Base-by-base conservation (phyloP, 495 filamentous ascomycete genomes). In the Xeromyces bisporus region DNA sequence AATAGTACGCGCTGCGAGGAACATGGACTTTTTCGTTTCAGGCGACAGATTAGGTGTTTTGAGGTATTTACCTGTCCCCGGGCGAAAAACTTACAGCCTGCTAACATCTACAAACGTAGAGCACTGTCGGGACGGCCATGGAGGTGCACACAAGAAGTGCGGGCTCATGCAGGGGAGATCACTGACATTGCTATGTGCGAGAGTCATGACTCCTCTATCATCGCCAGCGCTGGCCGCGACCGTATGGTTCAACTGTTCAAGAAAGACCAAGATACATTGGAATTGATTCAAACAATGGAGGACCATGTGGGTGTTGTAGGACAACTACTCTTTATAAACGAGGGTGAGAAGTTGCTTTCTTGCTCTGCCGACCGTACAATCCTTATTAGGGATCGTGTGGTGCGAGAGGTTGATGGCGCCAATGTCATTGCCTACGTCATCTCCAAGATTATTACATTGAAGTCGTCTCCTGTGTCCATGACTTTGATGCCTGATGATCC, bases 231-330 rank as follows among this genome's bases (percentile, higher is more conserved):
- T 44, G 78, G 85, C 21, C 70, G 87, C 40, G 89, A 97, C 56
- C 77, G 89, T 26, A 92, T 76, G 29, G 69, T 89, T 13, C 89
- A 97, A 51, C 61, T 96, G 12, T 96, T 93, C 48, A 62, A 71
- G 33, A 67, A 67, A 42, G 50, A 50, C 18, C 53, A 60, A 0
- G 57, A 58, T 0, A 56, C 58, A 4, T 64, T 78, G 44, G 56
- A 64, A 26, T 47, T 85, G 21, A 53, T 78, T 21, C 80, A 86
- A 46, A 83, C 80, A 0, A 57, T 85, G 47, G 74, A 84, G 37
- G 80, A 86, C 23, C 80, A 86, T 47, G 74, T 77, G 11, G 78
- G 73, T 1, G 71, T 70, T 24, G 75, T 86, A 8, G 69, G 55
- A 14, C 61, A 71, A 14, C 41, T 84, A 17, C 45, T 73, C 7